These are phyloP conservation scores for Eucalyptus erythrocorys DNA, from an alignment of 345 rosid genomes.

Conservation along the genomic window DNA sequence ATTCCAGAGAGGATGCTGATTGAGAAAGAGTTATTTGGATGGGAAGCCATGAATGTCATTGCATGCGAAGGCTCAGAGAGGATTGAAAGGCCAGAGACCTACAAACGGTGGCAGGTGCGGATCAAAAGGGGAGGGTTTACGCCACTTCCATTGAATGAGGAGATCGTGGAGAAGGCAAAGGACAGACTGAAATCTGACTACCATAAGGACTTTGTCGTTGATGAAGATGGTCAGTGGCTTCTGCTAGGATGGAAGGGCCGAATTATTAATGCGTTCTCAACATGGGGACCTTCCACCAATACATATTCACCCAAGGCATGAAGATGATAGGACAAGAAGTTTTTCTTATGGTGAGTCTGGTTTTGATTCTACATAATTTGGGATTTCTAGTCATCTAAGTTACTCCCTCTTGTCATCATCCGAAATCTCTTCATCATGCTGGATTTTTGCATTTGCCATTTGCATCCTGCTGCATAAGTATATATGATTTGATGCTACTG, in stretches of 20 bases:
- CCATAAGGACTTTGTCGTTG: slow-evolving; percentile 38
- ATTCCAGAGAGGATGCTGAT: slow-evolving; percentile 32
- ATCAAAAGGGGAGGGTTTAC: slow-evolving; percentile 27
- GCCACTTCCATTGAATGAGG: slow-evolving; percentile 27
- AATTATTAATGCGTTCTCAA: slow-evolving; percentile 22
- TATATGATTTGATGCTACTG: neutral
- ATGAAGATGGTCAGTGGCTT: slow-evolving; percentile 33
- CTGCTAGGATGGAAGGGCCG: slow-evolving; percentile 60
- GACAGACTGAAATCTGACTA: slow-evolving; percentile 18
- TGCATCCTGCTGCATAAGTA: neutral
- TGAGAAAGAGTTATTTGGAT: slow-evolving; percentile 33
- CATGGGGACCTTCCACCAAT: slow-evolving; percentile 21
- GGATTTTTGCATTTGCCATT: neutral
- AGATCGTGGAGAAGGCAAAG: slow-evolving; percentile 18
- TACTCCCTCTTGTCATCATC: neutral
- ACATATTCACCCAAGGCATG: neutral
- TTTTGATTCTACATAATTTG: neutral
- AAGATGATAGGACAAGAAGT: neutral
- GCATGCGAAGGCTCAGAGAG: slow-evolving; percentile 50
- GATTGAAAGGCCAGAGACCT: slow-evolving; percentile 44
- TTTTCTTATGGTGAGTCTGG: neutral
- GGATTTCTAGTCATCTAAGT: neutral
- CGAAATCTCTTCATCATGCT: neutral
- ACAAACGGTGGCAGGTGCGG: slow-evolving; percentile 43
- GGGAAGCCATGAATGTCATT: slow-evolving; percentile 35